Percentiles rank a stretch among this genome's conserved stretches.
Evolutionary conservation across 768 basidiomycete species (phyloP).

Genomic region (Piloderma croceum): DNA sequence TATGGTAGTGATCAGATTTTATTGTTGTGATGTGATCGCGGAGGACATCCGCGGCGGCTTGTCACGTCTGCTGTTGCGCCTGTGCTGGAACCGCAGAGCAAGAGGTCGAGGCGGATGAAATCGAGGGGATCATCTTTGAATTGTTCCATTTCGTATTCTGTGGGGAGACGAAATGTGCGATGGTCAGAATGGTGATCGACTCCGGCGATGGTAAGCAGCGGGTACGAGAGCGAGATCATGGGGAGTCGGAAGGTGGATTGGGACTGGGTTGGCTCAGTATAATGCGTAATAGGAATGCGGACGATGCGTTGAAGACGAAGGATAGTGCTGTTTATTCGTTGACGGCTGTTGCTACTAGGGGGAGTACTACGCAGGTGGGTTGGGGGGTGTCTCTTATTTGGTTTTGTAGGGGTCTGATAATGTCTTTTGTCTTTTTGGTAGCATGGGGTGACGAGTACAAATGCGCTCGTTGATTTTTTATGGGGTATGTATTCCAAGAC

Average conservation of each 20-base stretch:
- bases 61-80: neutral
- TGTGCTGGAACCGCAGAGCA: constrained; percentile 29
- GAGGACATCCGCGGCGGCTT: too few species aligned
- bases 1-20: too few species aligned
- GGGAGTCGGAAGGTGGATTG: constrained; percentile 85
- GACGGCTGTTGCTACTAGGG: constrained; percentile 86
- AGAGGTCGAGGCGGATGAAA: constrained; percentile 90
- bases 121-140: constrained; percentile 95
- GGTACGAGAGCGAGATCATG: constrained; percentile 80
- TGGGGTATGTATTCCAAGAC: constrained; percentile 84
- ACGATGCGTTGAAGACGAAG: constrained; percentile 88
- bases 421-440: too few species aligned
- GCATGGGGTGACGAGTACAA: constrained; percentile 93
- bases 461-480: constrained; percentile 91
- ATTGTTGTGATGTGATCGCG: too few species aligned
- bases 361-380: constrained; percentile 81
- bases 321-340: constrained; percentile 90
- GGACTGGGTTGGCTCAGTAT: constrained; percentile 66
- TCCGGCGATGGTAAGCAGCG: constrained; percentile 77
- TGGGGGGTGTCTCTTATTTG: too few species aligned
- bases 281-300: constrained; percentile 46
- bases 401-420: too few species aligned
- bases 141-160: constrained; percentile 87
- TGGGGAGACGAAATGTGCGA: constrained; percentile 89
- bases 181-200: constrained; percentile 87